A percentile compares a stretch with the other conserved stretches of the same genome.
These are phyloP conservation scores for Phytophthora lateralis DNA, from an alignment of 352 stramenopile species.

Conservation along the genomic window DNA sequence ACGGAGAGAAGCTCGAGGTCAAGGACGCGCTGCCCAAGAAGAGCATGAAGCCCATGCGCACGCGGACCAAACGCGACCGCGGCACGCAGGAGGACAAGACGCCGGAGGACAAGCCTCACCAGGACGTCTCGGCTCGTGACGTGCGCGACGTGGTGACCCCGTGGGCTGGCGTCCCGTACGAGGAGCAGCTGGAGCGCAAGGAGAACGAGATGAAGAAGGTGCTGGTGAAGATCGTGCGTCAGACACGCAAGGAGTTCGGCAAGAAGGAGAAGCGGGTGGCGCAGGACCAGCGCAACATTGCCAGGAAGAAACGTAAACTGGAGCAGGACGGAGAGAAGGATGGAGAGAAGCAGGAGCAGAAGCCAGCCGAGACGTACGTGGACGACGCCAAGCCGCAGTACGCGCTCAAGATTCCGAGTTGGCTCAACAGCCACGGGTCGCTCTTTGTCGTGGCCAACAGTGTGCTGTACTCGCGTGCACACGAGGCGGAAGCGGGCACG, in stretches of 20 bases:
- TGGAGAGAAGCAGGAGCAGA: constrained; percentile 39
- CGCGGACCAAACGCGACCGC: constrained; percentile 12
- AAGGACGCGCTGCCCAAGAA: constrained; percentile 77
- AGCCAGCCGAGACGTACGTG: constrained; percentile 15
- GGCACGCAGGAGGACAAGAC: constrained; percentile 8
- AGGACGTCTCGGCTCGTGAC: constrained; percentile 41
- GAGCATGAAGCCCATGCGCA: constrained; percentile 45
- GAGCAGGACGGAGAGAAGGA: constrained; percentile 77
- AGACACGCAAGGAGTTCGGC: constrained; percentile 83
- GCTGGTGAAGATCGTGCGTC: constrained; percentile 84
- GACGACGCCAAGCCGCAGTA: constrained; percentile 44
- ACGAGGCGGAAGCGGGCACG: constrained; percentile 50
- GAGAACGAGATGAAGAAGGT: constrained; percentile 92
- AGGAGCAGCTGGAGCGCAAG: constrained; percentile 85
- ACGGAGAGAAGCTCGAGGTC: constrained; percentile 71
- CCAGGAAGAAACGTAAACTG: constrained; percentile 63
- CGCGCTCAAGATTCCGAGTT: constrained; percentile 59
- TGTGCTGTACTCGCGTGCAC: constrained; percentile 63
- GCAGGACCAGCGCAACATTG: constrained; percentile 58
- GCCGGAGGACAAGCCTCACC: constrained; percentile 15
- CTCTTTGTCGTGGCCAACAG: constrained; percentile 66
- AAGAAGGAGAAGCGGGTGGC: constrained; percentile 87
- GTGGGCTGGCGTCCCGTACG: constrained; percentile 78
- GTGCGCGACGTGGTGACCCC: constrained; percentile 83
- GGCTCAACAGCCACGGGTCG: constrained; percentile 80